Evolutionary conservation across 345 rosid species (phyloP).

Genomic region (Turnera subulata): DNA sequence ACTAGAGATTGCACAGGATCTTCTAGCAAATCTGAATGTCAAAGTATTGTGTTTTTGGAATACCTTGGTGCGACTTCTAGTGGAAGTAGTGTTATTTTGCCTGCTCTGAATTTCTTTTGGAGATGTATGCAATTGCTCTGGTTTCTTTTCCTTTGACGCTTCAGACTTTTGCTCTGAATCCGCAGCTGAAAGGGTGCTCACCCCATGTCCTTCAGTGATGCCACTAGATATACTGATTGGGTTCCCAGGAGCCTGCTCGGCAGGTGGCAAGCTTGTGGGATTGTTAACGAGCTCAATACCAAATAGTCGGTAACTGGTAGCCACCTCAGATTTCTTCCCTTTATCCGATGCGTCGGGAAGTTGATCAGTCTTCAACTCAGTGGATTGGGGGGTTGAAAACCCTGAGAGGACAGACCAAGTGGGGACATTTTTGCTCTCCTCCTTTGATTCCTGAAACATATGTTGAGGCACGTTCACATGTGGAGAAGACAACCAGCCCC

Average conservation of each 20-base stretch:
- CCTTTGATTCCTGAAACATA: conserved; percentile 40
- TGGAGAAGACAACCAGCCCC: conserved; percentile 49
- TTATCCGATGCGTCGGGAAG: conserved; percentile 10
- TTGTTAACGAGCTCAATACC: conserved; percentile 25
- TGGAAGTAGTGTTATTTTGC: conserved; percentile 21
- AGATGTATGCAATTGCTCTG: conserved; percentile 41
- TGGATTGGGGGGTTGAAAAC: conserved; percentile 31
- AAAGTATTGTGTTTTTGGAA: not conserved
- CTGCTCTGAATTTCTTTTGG: conserved; percentile 63
- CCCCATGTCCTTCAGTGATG: conserved; percentile 28
- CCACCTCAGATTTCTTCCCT: conserved; percentile 15
- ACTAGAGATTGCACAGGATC: not conserved
- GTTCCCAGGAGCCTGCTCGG: conserved; percentile 8
- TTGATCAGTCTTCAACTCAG: conserved; percentile 35
- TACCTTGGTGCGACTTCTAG: conserved; percentile 33
- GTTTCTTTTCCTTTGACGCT: conserved; percentile 45
- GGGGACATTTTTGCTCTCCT: conserved; percentile 46
- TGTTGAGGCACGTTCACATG: conserved; percentile 40
- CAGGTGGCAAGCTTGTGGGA: conserved; percentile 1
- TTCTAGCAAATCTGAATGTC: not conserved
- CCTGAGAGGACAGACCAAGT: conserved; percentile 44
- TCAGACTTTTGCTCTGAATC: conserved; percentile 56
- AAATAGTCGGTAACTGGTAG: conserved; percentile 21
- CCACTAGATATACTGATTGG: conserved; percentile 10
- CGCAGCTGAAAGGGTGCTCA: conserved; percentile 22